Base-by-base conservation (phyloP, 495 filamentous ascomycete genomes). In the Tuber microsphaerosporum region DNA sequence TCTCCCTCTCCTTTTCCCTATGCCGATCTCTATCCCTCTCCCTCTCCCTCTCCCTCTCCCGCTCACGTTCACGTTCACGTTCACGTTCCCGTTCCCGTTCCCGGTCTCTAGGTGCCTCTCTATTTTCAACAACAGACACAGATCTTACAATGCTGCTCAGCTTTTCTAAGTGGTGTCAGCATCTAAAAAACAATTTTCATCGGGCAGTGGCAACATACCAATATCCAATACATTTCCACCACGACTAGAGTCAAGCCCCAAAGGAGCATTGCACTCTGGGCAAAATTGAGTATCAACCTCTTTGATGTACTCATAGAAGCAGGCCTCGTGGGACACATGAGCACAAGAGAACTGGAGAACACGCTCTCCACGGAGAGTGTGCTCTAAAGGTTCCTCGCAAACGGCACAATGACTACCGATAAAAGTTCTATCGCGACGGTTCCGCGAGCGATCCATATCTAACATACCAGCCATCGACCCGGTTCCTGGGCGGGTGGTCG, bases 251-350 rank as follows among this genome's bases (percentile, higher is more conserved):
- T 99, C 95, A 70, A 99, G 85, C 43, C 94, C 93, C 39, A 99
- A 84, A 46, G 96, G 93, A 75, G 93, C 92, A 87, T 97, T 93
- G 84, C 95, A 99, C 76, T 93, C 91, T 51, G 95, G 95, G 84
- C 95, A 99, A 83, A 91, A 94, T 80, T 99, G 94, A 61, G 92
- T 93, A 78, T 99, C 96, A 76, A 92, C 92, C 83, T 97, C 94
- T 76, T 93, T 92, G 79, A 99, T 95, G 82, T 94, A 97, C 85
- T 99, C 96, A 84, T 98, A 99, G 84, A 99, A 99, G 85, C 95
- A 99, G 31, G 96, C 96, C 83, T 98, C 95, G 82, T 99, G 95
- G 22, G 94, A 92, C 46, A 99, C 96, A 83, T 99, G 95, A 17
- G 90, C 88, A 84, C 95, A 99, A 41, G 95, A 97, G 81, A 99